Conservation (phyloP, 306 rosid genomes). For the Dalbergia oliveri region DNA sequence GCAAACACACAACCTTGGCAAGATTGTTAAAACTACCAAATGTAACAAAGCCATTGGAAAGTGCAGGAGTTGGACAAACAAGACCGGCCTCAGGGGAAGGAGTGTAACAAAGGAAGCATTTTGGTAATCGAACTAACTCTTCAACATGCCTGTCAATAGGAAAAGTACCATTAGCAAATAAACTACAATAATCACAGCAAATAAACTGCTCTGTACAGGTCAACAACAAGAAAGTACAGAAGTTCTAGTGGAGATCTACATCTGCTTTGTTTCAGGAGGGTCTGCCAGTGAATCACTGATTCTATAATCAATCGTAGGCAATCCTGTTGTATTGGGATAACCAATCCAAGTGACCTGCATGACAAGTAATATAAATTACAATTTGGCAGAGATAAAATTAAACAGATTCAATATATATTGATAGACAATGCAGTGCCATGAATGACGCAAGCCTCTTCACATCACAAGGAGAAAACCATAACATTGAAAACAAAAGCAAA, state of each 20-base stretch:
- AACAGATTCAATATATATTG: constrained; percentile 21
- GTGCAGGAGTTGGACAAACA: constrained; percentile 88
- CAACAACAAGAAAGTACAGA: constrained; percentile 46
- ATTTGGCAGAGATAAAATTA: constrained; percentile 31
- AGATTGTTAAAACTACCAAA: constrained; percentile 99
- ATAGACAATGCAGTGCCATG: constrained; percentile 4
- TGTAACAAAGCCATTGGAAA: constrained; percentile 92
- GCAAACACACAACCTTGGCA: constrained; percentile 79
- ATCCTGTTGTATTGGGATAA: constrained; percentile 98
- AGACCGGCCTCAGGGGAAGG: constrained; percentile 98
- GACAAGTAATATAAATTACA: constrained; percentile 44
- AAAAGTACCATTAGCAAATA: constrained; percentile 25
- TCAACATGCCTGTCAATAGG: constrained; percentile 81
- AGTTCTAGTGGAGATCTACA: constrained; percentile 61
- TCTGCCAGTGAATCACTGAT: constrained; percentile 95
- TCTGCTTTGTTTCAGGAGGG: constrained; percentile 86
- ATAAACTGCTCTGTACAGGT: constrained; percentile 39
- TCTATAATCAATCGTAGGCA: constrained; percentile 95
- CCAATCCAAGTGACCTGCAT: constrained; percentile 98
- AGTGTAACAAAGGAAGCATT: constrained; percentile 92
- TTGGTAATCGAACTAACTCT: constrained; percentile 87
- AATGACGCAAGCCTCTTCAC: constrained; percentile 5
- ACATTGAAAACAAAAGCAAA: constrained; percentile 11
- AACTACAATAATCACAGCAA: constrained; percentile 1
- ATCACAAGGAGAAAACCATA: constrained; percentile 18